phyloP scores from a whole-genome alignment of 805 yeast genomes.

The Monosporozyma yasuniensis region DNA sequence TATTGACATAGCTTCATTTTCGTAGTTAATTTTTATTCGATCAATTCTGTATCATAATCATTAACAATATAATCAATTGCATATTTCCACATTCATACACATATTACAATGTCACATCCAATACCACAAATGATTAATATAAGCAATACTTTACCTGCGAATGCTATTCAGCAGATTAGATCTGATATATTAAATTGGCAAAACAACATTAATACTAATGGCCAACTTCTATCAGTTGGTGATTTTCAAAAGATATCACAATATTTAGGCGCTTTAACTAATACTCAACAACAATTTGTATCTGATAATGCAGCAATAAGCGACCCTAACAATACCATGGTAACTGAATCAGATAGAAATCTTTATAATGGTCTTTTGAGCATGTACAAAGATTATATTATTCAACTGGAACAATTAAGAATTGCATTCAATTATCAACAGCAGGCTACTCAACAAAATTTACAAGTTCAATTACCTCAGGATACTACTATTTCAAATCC shows the following conservation, averaged over 20 bases:
- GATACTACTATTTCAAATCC: not conserved
- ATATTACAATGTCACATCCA: conserved; percentile 15
- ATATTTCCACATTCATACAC: not conserved
- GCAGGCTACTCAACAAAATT: not conserved
- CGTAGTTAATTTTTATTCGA: not conserved
- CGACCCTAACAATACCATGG: conserved; percentile 14
- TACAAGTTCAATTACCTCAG: not conserved
- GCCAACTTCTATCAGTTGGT: not conserved
- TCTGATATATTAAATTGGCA: conserved; percentile 14
- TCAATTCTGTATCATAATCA: not conserved
- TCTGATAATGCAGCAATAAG: conserved; percentile 20
- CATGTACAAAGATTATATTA: conserved; percentile 27
- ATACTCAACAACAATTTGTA: conserved; percentile 18
- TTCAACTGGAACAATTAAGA: conserved; percentile 15
- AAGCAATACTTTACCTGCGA: conserved; percentile 25
- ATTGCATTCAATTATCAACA: not conserved
- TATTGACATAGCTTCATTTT: not conserved
- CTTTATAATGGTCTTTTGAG: conserved; percentile 23
- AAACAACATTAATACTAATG: not conserved
- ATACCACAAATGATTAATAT: conserved; percentile 28
- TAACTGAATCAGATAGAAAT: conserved; percentile 24
- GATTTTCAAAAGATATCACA: conserved; percentile 10
- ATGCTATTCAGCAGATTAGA: conserved; percentile 23
- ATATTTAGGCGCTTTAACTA: conserved; percentile 17
- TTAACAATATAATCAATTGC: not conserved